phyloP scores from a whole-genome alignment of 2,329 filamentous ascomycete genomes.

The Aspergillus brunneoviolaceus region DNA sequence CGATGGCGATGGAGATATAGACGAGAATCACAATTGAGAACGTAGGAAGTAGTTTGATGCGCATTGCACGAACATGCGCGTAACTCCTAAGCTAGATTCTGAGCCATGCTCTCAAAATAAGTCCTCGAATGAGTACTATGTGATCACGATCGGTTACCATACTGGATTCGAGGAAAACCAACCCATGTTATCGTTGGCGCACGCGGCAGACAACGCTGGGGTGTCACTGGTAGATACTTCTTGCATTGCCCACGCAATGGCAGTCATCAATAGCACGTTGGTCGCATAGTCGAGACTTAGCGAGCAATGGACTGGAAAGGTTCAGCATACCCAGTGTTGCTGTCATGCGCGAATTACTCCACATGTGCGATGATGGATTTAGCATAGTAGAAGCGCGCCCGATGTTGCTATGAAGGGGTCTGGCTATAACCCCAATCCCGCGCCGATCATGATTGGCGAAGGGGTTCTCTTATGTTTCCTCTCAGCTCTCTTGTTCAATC shows the following conservation, averaged over 20 bases:
- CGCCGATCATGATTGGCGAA: background rate
- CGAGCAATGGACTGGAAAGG: background rate
- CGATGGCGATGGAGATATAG: no score
- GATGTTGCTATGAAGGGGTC: background rate
- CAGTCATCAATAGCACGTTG: background rate
- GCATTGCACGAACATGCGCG: no score
- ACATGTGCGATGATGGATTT: background rate
- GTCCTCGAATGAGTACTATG: background rate
- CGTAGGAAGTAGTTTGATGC: no score
- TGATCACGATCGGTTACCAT: background rate
- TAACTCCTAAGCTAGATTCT: no score
- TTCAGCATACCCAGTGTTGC: background rate
- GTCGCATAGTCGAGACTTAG: background rate
- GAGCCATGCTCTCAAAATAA: no score
- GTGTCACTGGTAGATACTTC: background rate
- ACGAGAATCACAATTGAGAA: no score
- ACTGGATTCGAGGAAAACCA: background rate
- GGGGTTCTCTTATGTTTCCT: background rate
- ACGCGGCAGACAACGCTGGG: background rate
- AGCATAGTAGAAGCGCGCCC: background rate
- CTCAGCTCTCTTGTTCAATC: no score
- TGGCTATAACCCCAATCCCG: constrained; percentile 1
- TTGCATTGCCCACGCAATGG: background rate
- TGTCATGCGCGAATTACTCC: background rate
- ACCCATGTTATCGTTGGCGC: background rate